Percentiles rank a stretch among this genome's conserved stretches.
phyloP scores from a whole-genome alignment of 208 protist species.

The Phytomonas serpens region DNA sequence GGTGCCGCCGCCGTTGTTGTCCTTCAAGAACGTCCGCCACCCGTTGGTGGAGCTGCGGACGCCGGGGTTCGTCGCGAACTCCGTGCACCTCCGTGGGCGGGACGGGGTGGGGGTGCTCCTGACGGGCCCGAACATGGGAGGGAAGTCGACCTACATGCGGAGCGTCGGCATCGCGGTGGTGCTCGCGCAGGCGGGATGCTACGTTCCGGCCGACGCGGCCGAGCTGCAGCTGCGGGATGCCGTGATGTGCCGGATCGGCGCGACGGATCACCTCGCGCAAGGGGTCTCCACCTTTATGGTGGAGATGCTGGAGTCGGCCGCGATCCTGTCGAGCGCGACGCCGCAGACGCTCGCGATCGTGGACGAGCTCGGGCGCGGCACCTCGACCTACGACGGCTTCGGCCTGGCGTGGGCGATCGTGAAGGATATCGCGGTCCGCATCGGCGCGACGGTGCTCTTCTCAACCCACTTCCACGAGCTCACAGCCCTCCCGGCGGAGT shows the following conservation, averaged over 20 bases:
- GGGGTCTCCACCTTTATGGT: conserved; percentile 99
- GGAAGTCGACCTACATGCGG: conserved; percentile 99
- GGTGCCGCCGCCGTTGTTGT: conserved; percentile 18
- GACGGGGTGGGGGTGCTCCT: conserved; percentile 75
- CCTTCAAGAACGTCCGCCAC: conserved; percentile 71
- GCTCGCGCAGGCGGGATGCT: conserved; percentile 98
- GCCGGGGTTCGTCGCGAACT: conserved; percentile 71
- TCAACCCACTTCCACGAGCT: conserved; percentile 99
- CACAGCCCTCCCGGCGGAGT: conserved; percentile 82
- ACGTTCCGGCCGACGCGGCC: conserved; percentile 94
- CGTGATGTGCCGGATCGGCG: conserved; percentile 98
- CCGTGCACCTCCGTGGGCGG: conserved; percentile 62
- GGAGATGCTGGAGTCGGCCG: conserved; percentile 99
- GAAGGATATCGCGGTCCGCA: conserved; percentile 86
- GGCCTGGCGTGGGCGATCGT: conserved; percentile 99
- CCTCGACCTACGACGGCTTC: conserved; percentile 99
- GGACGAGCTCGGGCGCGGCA: conserved; percentile 99
- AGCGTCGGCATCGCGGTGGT: conserved; percentile 95
- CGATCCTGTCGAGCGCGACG: conserved; percentile 94
- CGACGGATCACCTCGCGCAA: conserved; percentile 93
- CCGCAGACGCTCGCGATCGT: conserved; percentile 96
- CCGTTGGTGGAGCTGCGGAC: conserved; percentile 84
- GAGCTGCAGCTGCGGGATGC: conserved; percentile 82
- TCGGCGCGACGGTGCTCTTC: conserved; percentile 92
- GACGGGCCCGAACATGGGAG: conserved; percentile 96